Base-by-base conservation (phyloP, 2,329 filamentous ascomycete species). In the Aspergillus floridensis region DNA sequence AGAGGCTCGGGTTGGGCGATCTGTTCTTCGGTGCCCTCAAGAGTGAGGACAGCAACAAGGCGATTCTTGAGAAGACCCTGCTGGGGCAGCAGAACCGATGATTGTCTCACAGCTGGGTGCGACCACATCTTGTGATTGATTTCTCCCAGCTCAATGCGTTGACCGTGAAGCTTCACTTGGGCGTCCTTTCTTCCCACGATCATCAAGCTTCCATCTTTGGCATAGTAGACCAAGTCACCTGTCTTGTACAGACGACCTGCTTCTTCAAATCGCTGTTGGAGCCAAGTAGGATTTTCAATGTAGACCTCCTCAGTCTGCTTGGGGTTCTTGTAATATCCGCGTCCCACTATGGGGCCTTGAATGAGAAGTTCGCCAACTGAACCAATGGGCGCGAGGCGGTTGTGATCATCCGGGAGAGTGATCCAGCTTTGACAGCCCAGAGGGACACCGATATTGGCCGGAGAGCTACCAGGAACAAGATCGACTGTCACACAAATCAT, bases 161-260 rank as follows among this genome's bases (percentile, higher is more conserved):
- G 85, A 29, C 88, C 88, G 3, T 78, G 76, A 21, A 88, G 71
- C 71, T 88, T 88, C 58, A 86, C 81, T 68, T 85, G 85, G 41
- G 80, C 79, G 62, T 88, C 85, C 62, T 83, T 84, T 46, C 86
- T 78, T 2, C 84, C 84, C 12, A 84, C 19, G 31, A 44, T 32
- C 7, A 14, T 10, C 5, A 58, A 19, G n/a, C 49, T 48, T 4
- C 56, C 49, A 35, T 53, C 38, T 4, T 16, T 5, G 10, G 12
- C 29, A 11, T 51, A 57, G 2, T 56, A 41, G 3, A 58, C 57
- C 24, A 65, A 16, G 44, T 65, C 63, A 19, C 63, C 61, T 12
- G 59, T 65, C 21, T 31, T 26, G 26, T 51, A 51, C 21, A 51
- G 35, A 41, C 35, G 35, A 41, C 35, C 35, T 41, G 35, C 16